A percentile compares a stretch with the other conserved stretches of the same genome.
Evolutionary conservation across 2,329 filamentous ascomycete genomes (phyloP).

Genomic region (Scedosporium aurantiacum): DNA sequence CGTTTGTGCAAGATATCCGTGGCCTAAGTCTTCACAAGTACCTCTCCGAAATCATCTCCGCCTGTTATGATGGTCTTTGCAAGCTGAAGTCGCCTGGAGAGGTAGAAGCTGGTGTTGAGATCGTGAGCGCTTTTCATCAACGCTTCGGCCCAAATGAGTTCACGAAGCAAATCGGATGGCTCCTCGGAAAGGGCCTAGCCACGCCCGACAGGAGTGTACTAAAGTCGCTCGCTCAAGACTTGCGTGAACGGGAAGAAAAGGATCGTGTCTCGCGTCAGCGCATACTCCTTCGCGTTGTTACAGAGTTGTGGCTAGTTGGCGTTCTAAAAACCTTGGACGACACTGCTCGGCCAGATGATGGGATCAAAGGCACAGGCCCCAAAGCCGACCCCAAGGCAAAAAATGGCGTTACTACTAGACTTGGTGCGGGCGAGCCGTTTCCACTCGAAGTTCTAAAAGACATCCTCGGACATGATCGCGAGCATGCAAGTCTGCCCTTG

Average conservation of each 20-base stretch:
- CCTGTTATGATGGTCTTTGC: constrained; percentile 88
- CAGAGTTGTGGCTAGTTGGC: constrained; percentile 90
- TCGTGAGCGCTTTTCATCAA: constrained; percentile 90
- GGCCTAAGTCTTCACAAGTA: constrained; percentile 91
- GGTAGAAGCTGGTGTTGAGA: constrained; percentile 82
- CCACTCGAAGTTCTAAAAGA: constrained; percentile 97
- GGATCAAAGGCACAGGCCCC: constrained; percentile 47
- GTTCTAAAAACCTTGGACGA: constrained; percentile 72
- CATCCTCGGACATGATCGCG: constrained; percentile 81
- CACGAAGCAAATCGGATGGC: constrained; percentile 84
- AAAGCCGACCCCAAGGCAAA: constrained; percentile 55
- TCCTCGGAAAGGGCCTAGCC: constrained; percentile 80
- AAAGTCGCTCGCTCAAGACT: constrained; percentile 67
- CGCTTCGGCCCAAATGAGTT: constrained; percentile 86
- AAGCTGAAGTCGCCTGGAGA: constrained; percentile 87
- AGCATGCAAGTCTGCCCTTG: constrained; percentile 81
- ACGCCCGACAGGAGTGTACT: constrained; percentile 77
- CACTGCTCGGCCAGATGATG: constrained; percentile 49
- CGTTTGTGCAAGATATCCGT: constrained; percentile 82
- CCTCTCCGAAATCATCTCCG: constrained; percentile 90
- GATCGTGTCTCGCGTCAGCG: constrained; percentile 81
- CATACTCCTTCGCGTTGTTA: constrained; percentile 76
- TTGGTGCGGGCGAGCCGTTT: constrained; percentile 74
- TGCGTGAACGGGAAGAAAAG: constrained; percentile 90
- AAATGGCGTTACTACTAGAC: constrained; percentile 41